phyloP scores from a whole-genome alignment of 768 basidiomycete species.

The Leccinellum rugosiceps region DNA sequence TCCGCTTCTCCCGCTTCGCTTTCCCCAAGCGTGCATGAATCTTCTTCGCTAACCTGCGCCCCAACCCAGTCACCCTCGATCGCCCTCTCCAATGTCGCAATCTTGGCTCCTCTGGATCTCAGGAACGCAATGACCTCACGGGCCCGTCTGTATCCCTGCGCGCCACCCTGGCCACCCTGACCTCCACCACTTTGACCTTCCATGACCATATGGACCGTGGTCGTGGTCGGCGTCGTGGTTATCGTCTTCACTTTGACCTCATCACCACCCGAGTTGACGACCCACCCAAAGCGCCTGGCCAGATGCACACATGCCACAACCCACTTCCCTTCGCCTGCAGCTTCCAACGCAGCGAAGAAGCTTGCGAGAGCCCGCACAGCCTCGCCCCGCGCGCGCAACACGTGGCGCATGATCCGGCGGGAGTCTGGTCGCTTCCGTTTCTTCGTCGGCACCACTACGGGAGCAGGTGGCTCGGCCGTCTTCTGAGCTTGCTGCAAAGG shows the following conservation, averaged over 20 bases:
- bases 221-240: slow-evolving; percentile 20
- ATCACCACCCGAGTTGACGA: slow-evolving; percentile 13
- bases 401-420: slow-evolving; percentile 83
- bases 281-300: slow-evolving; percentile 39
- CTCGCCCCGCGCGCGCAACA: slow-evolving; percentile 81
- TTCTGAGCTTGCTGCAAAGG: not conserved
- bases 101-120: slow-evolving; percentile 66
- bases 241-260: slow-evolving; percentile 26
- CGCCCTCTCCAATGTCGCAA: slow-evolving; percentile 46
- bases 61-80: slow-evolving; percentile 67
- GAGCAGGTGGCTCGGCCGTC: slow-evolving; percentile 36
- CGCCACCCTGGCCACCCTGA: slow-evolving; percentile 8
- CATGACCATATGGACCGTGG: slow-evolving; percentile 22
- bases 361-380: slow-evolving; percentile 72
- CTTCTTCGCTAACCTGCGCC: slow-evolving; percentile 56
- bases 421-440: slow-evolving; percentile 59
- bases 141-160: slow-evolving; percentile 59
- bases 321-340: slow-evolving; percentile 42
- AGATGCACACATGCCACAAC: slow-evolving; percentile 51
- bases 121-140: slow-evolving; percentile 73
- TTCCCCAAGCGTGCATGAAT: slow-evolving; percentile 15
- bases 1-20: slow-evolving; percentile 22
- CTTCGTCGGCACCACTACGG: not conserved
- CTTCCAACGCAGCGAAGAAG: slow-evolving; percentile 66
- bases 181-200: not conserved